phyloP scores from a whole-genome alignment of 371 early-diverging fungal species.

The Choanephora cucurbitarum region DNA sequence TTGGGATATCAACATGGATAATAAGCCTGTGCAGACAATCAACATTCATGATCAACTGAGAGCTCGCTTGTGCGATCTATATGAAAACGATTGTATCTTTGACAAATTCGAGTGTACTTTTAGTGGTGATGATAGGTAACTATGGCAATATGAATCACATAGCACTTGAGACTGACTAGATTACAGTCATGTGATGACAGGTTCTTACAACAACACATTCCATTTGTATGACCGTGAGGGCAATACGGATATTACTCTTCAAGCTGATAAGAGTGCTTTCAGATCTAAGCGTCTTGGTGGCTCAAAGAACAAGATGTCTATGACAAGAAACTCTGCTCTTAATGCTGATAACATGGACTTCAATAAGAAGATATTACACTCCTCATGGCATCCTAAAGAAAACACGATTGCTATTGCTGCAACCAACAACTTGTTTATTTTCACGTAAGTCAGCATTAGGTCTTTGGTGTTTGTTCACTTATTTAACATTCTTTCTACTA shows the following conservation, averaged over 20 bases:
- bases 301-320: slow-evolving; percentile 52
- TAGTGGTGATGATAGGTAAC: slow-evolving; percentile 86
- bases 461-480: too few relatives aligned
- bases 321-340: slow-evolving; percentile 52
- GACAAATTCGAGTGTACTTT: slow-evolving; percentile 98
- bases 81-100: slow-evolving; percentile 99
- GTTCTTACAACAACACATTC: slow-evolving; percentile 96
- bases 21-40: slow-evolving; percentile 90
- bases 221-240: slow-evolving; percentile 80
- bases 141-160: too few relatives aligned
- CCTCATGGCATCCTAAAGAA: slow-evolving; percentile 98
- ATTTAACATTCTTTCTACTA: too few relatives aligned
- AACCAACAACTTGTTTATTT: slow-evolving; percentile 97
- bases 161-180: too few relatives aligned
- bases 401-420: slow-evolving; percentile 97
- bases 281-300: slow-evolving; percentile 82
- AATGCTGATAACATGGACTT: slow-evolving; percentile 90
- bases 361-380: slow-evolving; percentile 95
- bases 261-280: slow-evolving; percentile 97
- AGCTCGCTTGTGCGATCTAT: slow-evolving; percentile 94
- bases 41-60: slow-evolving; percentile 93
- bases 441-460: slow-evolving; percentile 82
- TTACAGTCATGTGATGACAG: slow-evolving; percentile 86
- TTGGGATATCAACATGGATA: slow-evolving; percentile 98
- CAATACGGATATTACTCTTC: slow-evolving; percentile 81